Conservation (phyloP, 2,329 filamentous ascomycete species). For the Aspergillus tubingensis region DNA sequence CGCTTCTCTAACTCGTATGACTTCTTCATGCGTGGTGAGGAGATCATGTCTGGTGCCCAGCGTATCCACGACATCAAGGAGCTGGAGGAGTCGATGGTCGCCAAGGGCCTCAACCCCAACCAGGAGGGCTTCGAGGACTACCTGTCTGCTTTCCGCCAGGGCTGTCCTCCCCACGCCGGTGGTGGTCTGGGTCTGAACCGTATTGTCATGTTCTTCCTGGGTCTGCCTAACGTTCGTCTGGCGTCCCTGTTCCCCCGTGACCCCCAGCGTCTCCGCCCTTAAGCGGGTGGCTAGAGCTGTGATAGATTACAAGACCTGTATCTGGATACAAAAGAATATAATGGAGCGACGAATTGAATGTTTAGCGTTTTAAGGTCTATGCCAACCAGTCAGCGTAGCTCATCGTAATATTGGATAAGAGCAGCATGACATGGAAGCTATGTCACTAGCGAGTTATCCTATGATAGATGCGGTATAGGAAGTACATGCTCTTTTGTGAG, state of each 20-base stretch:
- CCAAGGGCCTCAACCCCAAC: slow-evolving; percentile 61
- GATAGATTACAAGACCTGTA: neutral
- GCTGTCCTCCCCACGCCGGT: slow-evolving; percentile 65
- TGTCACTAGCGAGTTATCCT: no score
- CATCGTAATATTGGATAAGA: neutral
- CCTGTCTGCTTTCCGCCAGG: slow-evolving; percentile 64
- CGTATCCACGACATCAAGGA: slow-evolving; percentile 65
- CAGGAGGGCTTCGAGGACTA: slow-evolving; percentile 64
- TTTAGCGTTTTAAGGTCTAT: neutral
- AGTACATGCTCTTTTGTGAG: no score
- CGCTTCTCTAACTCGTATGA: slow-evolving; percentile 69
- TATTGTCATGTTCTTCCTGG: slow-evolving; percentile 68
- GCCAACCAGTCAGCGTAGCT: neutral
- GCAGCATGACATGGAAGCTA: no score
- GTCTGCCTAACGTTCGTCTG: slow-evolving; percentile 63
- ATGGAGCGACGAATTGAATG: slow-evolving; percentile 19
- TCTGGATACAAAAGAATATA: slow-evolving; percentile 17
- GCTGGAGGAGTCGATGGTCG: slow-evolving; percentile 59
- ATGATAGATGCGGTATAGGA: no score
- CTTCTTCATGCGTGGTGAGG: slow-evolving; percentile 71
- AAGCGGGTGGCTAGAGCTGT: neutral
- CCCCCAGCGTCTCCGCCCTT: slow-evolving; percentile 56
- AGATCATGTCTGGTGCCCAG: slow-evolving; percentile 68
- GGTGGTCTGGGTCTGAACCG: slow-evolving; percentile 67
- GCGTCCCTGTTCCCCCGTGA: slow-evolving; percentile 66